These are phyloP conservation scores for Alternaria brassicae DNA, from an alignment of 2,329 filamentous ascomycete species.

Conservation along the genomic window DNA sequence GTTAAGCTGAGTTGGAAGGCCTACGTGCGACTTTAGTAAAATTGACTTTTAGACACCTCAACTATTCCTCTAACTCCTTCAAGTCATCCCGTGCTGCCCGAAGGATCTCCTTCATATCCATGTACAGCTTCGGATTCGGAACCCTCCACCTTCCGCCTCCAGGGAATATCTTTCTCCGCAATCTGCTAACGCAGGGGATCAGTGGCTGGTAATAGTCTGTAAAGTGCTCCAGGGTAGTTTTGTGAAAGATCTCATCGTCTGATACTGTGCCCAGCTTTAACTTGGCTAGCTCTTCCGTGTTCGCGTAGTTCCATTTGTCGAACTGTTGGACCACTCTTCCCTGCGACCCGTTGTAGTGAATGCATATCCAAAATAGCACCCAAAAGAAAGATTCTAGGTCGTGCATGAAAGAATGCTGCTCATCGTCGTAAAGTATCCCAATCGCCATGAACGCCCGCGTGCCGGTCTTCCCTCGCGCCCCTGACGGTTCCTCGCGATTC, in stretches of 20 bases:
- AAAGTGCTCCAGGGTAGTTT: slow-evolving; percentile 13
- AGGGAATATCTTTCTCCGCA: slow-evolving; percentile 50
- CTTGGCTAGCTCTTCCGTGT: too few relatives aligned
- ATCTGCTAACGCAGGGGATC: slow-evolving; percentile 48
- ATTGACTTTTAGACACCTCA: not conserved
- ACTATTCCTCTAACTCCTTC: slow-evolving; percentile 2
- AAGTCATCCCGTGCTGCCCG: too few relatives aligned
- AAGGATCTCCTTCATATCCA: too few relatives aligned
- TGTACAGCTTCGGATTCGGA: slow-evolving; percentile 14
- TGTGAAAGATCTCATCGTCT: slow-evolving; percentile 9
- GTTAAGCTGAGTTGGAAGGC: too few relatives aligned
- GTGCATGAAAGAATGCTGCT: slow-evolving; percentile 58
- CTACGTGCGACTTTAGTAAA: too few relatives aligned
- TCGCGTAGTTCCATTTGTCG: too few relatives aligned
- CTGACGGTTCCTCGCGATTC: slow-evolving; percentile 44
- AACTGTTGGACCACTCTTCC: too few relatives aligned
- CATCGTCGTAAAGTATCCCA: slow-evolving; percentile 47
- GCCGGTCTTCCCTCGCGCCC: slow-evolving; percentile 54
- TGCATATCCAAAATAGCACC: too few relatives aligned
- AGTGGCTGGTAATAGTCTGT: not conserved
- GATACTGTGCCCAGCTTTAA: not conserved
- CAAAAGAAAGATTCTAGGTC: slow-evolving; percentile 60
- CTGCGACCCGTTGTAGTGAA: too few relatives aligned
- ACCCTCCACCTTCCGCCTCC: slow-evolving; percentile 23
- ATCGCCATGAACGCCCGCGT: slow-evolving; percentile 59